Evolutionary conservation across 257 asterid species (phyloP), one percentile per base, ranked within the genome.

Genomic region (Ophiorrhiza pumila): DNA sequence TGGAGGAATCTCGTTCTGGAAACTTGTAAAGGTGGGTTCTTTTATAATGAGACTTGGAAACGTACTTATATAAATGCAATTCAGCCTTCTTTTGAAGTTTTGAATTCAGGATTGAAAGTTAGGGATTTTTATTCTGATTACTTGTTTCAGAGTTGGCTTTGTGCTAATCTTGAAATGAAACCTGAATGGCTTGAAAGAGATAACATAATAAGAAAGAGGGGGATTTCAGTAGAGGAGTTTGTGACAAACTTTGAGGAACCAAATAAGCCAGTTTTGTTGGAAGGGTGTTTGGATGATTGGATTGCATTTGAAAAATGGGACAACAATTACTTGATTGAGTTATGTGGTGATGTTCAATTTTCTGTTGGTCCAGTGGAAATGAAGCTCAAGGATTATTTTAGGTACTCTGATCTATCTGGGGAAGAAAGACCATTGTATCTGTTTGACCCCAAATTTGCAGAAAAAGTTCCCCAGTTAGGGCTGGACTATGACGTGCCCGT

Each of bases 121-220:
- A 78, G 90, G 80, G 89, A 92, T 79, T 95, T 95, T 49, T 95
- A 91, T 75, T 95, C 99, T 74, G 99, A 95, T 84, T 95, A 91
- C 78, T 80, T 95, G 88, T 95, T 95, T 72, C 99, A 95, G 81
- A 90, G 99, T 59, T 95, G 99, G 99, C 85, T 95, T 27, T 95
- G 99, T 80, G 99, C 99, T 59, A 95, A 95, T 82, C 96, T 95
- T 77, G 99, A 91, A 82, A 95, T 95, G 99, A 95, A 90, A 75
- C 81, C 84, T 23, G 97, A 91, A 75, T 95, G 99, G 99, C 79
- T 95, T 45, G 87, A 88, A 77, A 90, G 93, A 79, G 97, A 95
- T 90, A 95, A 76, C 79, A 87, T 95, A 55, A 77, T 72, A 13
- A 84, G 98, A 83, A 91, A 76, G 72, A 92, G 49, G 76, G 95